Conservation (phyloP, 1,139 yeast genomes). For the Sugiyamaella grinbergsii region DNA sequence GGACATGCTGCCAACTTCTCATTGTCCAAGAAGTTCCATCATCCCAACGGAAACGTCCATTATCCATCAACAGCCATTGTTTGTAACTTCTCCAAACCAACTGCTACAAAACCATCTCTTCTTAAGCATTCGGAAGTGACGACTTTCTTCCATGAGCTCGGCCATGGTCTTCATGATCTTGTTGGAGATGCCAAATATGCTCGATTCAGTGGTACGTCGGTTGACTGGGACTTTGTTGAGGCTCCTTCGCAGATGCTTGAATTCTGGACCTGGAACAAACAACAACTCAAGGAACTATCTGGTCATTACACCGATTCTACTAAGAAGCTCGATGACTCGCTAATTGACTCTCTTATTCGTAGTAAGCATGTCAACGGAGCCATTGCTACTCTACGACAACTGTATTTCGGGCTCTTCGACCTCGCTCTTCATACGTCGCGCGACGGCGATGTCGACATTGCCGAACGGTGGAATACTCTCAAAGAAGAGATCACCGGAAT, state of each 20-base stretch:
- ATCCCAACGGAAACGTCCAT: slow-evolving; percentile 48
- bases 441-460: slow-evolving; percentile 46
- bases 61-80: slow-evolving; percentile 77
- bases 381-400: slow-evolving; percentile 66
- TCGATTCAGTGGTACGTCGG: slow-evolving; percentile 73
- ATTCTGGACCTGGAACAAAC: slow-evolving; percentile 81
- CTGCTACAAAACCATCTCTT: slow-evolving; percentile 68
- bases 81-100: slow-evolving; percentile 81
- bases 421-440: slow-evolving; percentile 64
- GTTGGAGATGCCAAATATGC: slow-evolving; percentile 66
- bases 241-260: slow-evolving; percentile 90
- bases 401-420: slow-evolving; percentile 77
- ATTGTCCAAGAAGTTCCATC: slow-evolving; percentile 60
- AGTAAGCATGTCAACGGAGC: slow-evolving; percentile 81
- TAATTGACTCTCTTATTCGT: slow-evolving; percentile 60
- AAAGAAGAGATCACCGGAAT: slow-evolving; percentile 61
- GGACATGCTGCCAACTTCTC: slow-evolving; percentile 87
- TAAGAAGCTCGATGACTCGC: slow-evolving; percentile 57
- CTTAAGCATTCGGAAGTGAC: slow-evolving; percentile 77
- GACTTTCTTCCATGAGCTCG: slow-evolving; percentile 86
- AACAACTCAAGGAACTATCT: slow-evolving; percentile 60
- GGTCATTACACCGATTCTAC: slow-evolving; percentile 63
- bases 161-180: slow-evolving; percentile 83
- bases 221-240: slow-evolving; percentile 84
- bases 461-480: slow-evolving; percentile 62